A percentile compares a stretch with the other conserved stretches of the same genome.
Evolutionary conservation across 1,284 basidiomycete species (phyloP).

Genomic region (Ceratobasidium sp.): DNA sequence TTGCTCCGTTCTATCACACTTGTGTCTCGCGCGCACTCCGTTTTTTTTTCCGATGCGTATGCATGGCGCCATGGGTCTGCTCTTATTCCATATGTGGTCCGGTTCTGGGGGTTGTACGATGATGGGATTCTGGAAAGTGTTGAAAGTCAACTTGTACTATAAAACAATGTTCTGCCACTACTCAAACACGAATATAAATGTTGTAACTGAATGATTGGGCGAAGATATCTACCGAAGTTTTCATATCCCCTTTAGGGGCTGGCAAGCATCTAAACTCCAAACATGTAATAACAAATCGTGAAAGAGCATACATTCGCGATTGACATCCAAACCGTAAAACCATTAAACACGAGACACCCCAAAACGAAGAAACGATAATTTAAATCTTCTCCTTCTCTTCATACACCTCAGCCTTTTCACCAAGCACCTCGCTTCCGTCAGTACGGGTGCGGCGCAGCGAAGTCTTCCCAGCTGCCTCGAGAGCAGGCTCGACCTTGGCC

Average conservation of each 20-base stretch:
- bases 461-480: conserved; percentile 23
- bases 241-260: neutral
- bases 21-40: neutral
- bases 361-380: neutral
- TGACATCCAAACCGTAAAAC: neutral
- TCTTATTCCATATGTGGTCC: conserved; percentile 18
- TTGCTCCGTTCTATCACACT: neutral
- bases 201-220: conserved; percentile 12
- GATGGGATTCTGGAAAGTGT: conserved; percentile 6
- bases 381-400: conserved; percentile 40
- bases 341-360: neutral
- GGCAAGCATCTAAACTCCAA: conserved; percentile 15
- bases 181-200: conserved; percentile 25
- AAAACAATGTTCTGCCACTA: neutral
- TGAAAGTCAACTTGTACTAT: conserved; percentile 22
- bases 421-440: conserved; percentile 13
- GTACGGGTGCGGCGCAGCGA: conserved; percentile 26
- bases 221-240: neutral
- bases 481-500: conserved; percentile 39
- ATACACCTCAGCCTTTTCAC: conserved; percentile 27
- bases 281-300: conserved; percentile 3
- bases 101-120: conserved; percentile 18
- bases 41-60: conserved; percentile 5
- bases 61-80: neutral
- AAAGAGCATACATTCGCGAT: conserved; percentile 27